These are phyloP conservation scores for Pichia sp. DNA, from an alignment of 1,139 yeast species.

Conservation along the genomic window DNA sequence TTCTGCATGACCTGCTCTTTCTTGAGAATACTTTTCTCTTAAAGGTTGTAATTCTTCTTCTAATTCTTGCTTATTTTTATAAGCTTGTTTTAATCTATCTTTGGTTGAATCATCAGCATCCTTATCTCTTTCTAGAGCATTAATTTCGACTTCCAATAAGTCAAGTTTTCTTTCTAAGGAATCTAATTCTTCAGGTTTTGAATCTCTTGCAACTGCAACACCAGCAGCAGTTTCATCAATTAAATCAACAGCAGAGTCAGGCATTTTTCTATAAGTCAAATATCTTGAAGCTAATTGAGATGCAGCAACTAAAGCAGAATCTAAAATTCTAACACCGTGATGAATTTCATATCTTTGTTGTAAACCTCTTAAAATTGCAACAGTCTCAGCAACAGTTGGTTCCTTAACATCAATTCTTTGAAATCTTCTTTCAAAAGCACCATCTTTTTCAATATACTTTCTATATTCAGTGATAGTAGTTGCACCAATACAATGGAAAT, in stretches of 20 bases:
- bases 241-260: constrained; percentile 95
- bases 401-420: constrained; percentile 95
- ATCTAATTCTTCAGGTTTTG: constrained; percentile 95
- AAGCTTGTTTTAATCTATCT: constrained; percentile 76
- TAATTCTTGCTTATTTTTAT: constrained; percentile 70
- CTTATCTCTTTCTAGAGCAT: constrained; percentile 93
- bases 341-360: constrained; percentile 96
- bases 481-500: constrained; percentile 96
- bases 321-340: constrained; percentile 95
- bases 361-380: constrained; percentile 92
- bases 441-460: constrained; percentile 88
- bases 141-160: constrained; percentile 87
- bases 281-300: constrained; percentile 94
- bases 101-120: constrained; percentile 82
- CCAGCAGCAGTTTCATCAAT: constrained; percentile 97
- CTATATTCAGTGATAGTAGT: constrained; percentile 94
- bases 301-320: constrained; percentile 90
- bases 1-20: constrained; percentile 87
- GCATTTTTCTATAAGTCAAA: constrained; percentile 89
- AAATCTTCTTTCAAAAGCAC: constrained; percentile 97
- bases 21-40: constrained; percentile 78
- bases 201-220: constrained; percentile 96
- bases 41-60: constrained; percentile 83
- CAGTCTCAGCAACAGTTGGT: constrained; percentile 86
- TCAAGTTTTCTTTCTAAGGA: constrained; percentile 88